Base-by-base conservation (phyloP, 495 filamentous ascomycete species). In the Aspergillus indologenus region DNA sequence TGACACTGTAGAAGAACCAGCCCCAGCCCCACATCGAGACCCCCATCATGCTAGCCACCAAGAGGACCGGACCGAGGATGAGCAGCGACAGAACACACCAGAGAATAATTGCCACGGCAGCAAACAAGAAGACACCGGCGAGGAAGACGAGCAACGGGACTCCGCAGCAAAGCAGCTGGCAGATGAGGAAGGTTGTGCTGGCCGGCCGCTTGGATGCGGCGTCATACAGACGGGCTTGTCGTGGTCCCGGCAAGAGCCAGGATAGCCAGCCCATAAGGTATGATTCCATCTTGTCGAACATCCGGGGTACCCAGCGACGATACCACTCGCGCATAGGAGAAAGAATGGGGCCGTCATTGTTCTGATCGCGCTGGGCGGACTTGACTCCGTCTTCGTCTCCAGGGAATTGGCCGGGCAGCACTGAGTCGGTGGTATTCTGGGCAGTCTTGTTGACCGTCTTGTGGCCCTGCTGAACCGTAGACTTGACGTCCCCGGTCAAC, bases 11-110 rank as follows among this genome's bases (percentile, higher is more conserved):
- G n/a, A 73, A 58, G 3, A 74, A 46, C 73, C 73, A 76, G 1
- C 72, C 71, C 73, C 73, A 76, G 5, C 73, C 73, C 73, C 73
- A 76, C 21, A 76, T 40, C 18, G 69, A 69, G 9, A 74, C 57
- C 4, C 73, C 73, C 65, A 74, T 67, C 59, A 73, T 65, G 57
- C 71, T 71, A 9, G 71, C 65, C 14, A 76, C 72, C 50, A 76
- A 17, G 45, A 76, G 52, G 9, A 76, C 60, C 20, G 73, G 73
- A 12, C 73, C 71, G 11, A 74, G 70, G 40, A 76, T 68, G 17
- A 76, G 56, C 50, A 76, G 43, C 40, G 71, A 70, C 48, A 76
- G 48, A 0, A 76, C 43, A n/a, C 60, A 61, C 69, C 70, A 76
- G 22, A 76, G 61, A 42, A 73, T 18, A 12, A 74, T 55, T 6